These are phyloP conservation scores for Coemansia sp. DNA, from an alignment of 192 early-diverging fungal species.

Conservation along the genomic window DNA sequence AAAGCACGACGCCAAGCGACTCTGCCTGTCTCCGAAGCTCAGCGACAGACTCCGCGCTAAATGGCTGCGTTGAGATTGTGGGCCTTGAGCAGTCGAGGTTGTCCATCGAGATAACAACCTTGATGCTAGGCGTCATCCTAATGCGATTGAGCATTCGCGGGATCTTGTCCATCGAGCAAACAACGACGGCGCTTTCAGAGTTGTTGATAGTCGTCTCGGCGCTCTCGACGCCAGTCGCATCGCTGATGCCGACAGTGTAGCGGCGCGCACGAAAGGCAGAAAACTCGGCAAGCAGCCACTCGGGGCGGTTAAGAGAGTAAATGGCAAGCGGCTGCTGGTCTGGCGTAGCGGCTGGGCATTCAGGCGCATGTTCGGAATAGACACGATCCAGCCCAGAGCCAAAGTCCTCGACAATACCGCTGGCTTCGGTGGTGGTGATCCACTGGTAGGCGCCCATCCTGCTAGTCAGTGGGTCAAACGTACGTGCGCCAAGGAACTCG, in stretches of 20 bases:
- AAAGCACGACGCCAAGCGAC: conserved; percentile 60
- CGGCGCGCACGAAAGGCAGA: conserved; percentile 60
- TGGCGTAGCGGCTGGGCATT: neutral
- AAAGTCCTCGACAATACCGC: conserved; percentile 55
- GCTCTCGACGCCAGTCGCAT: conserved; percentile 68
- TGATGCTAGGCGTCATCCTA: conserved; percentile 60
- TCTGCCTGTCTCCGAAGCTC: conserved; percentile 59
- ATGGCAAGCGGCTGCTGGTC: conserved; percentile 60
- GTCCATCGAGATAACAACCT: conserved; percentile 75
- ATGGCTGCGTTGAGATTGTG: conserved; percentile 11
- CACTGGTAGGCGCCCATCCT: conserved; percentile 46
- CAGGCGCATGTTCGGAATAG: conserved; percentile 40
- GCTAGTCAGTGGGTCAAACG: conserved; percentile 54
- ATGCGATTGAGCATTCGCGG: conserved; percentile 60
- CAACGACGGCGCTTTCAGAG: conserved; percentile 62
- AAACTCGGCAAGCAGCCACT: conserved; percentile 69
- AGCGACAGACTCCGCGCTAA: conserved; percentile 15
- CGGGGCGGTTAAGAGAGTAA: conserved; percentile 67
- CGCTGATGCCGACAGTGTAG: conserved; percentile 71
- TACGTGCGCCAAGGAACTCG: conserved; percentile 29
- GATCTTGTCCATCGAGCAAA: conserved; percentile 71
- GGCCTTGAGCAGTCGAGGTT: conserved; percentile 51
- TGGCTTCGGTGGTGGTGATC: conserved; percentile 64
- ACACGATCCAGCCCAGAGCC: conserved; percentile 66
- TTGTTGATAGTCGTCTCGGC: conserved; percentile 78